Evolutionary conservation across 768 basidiomycete species (phyloP).

Genomic region (Daedaleopsis sinensis): DNA sequence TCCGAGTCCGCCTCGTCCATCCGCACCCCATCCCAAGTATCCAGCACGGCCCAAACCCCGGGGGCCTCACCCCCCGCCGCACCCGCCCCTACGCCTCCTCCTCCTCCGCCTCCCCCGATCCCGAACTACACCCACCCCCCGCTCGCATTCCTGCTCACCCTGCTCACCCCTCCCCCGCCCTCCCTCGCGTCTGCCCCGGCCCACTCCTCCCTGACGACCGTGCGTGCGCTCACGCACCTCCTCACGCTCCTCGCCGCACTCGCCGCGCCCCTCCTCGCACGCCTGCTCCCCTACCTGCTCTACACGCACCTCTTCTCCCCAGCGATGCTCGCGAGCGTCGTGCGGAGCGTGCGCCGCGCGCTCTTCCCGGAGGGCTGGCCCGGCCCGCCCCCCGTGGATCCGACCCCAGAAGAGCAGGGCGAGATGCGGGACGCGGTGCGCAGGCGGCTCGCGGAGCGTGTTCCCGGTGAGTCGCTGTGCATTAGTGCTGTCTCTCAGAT

Average conservation of each 20-base stretch:
- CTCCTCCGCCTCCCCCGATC: constrained; percentile 20
- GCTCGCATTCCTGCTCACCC: constrained; percentile 31
- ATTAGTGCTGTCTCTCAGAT: neutral
- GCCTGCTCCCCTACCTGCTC: constrained; percentile 69
- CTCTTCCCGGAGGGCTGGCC: constrained; percentile 93
- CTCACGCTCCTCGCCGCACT: constrained; percentile 26
- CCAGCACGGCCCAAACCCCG: neutral
- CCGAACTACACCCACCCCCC: constrained; percentile 28
- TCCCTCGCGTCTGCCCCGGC: constrained; percentile 34
- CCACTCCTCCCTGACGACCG: constrained; percentile 12
- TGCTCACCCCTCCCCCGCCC: constrained; percentile 28
- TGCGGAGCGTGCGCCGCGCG: constrained; percentile 62
- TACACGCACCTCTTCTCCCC: constrained; percentile 55
- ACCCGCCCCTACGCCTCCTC: constrained; percentile 13
- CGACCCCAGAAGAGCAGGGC: constrained; percentile 75
- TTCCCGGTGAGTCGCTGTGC: constrained; percentile 45
- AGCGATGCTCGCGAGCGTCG: constrained; percentile 51
- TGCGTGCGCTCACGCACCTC: constrained; percentile 29
- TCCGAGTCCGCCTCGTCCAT: constrained; percentile 10
- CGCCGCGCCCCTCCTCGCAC: constrained; percentile 29
- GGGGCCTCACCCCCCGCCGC: neutral
- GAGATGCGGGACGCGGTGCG: constrained; percentile 50
- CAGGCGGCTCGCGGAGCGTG: constrained; percentile 38
- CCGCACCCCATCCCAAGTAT: constrained; percentile 8
- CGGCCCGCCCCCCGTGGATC: constrained; percentile 70